Conservation (phyloP, 2,329 filamentous ascomycete genomes). For the Curvularia sp. region DNA sequence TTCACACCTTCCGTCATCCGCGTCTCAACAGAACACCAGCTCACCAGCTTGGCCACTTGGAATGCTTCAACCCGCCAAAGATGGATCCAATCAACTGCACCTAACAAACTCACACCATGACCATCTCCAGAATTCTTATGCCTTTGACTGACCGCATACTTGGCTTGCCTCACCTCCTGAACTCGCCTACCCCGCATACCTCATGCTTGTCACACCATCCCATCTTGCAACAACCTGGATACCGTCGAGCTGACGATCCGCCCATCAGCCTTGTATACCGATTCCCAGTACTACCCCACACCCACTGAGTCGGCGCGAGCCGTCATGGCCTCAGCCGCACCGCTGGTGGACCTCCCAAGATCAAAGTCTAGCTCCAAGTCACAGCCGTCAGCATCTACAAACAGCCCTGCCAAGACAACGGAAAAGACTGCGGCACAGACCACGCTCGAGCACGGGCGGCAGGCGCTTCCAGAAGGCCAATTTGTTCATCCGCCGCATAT, state of each 20-base stretch:
- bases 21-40: slow-evolving; percentile 16
- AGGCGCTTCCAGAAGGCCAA: slow-evolving; percentile 21
- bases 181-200: slow-evolving; percentile 8
- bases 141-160: background rate
- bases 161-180: slow-evolving; percentile 9
- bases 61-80: no score
- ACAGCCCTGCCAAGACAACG: slow-evolving; percentile 17
- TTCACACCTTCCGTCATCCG: slow-evolving; percentile 18
- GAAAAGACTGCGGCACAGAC: slow-evolving; percentile 12
- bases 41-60: background rate
- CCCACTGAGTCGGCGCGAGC: slow-evolving; percentile 11
- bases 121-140: background rate
- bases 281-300: slow-evolving; percentile 19
- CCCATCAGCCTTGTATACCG: background rate
- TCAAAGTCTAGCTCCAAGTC: slow-evolving; percentile 30
- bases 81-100: background rate
- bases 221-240: background rate
- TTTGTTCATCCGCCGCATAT: slow-evolving; percentile 43
- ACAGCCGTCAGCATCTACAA: slow-evolving; percentile 17
- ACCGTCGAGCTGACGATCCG: background rate
- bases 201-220: slow-evolving; percentile 2
- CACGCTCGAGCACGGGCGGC: slow-evolving; percentile 9
- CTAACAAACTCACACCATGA: background rate
- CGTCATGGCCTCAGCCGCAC: slow-evolving; percentile 44
- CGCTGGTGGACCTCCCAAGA: slow-evolving; percentile 40